These are phyloP conservation scores for Fusarium tuaranense DNA, from an alignment of 2,329 filamentous ascomycete species.

Conservation along the genomic window DNA sequence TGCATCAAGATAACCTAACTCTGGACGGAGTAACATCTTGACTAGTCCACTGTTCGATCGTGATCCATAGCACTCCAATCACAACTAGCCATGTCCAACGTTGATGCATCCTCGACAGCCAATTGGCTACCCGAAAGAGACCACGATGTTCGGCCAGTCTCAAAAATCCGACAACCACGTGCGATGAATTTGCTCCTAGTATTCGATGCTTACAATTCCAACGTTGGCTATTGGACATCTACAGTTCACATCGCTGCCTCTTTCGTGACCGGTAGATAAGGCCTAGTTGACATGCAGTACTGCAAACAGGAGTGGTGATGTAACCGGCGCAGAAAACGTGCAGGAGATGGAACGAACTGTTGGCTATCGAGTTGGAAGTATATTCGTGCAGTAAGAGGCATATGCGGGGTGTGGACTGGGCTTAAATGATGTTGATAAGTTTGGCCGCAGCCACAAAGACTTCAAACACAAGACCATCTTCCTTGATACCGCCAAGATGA, in stretches of 20 bases:
- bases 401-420: background rate
- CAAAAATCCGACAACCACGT: slow-evolving; percentile 23
- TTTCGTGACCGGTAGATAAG: slow-evolving; percentile 17
- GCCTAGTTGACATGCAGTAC: background rate
- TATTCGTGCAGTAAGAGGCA: background rate
- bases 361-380: slow-evolving; percentile 3
- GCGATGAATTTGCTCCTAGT: background rate
- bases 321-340: slow-evolving; percentile 27
- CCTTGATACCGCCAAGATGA: slow-evolving; percentile 15
- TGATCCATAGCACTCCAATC: slow-evolving; percentile 17
- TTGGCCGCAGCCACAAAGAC: background rate
- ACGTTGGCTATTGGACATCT: slow-evolving; percentile 11
- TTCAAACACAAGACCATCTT: background rate
- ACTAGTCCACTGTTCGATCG: slow-evolving; percentile 6
- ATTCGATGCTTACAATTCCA: slow-evolving; percentile 36
- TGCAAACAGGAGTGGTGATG: slow-evolving; percentile 14
- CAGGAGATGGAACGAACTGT: slow-evolving; percentile 10
- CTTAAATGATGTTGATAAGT: slow-evolving; percentile 14
- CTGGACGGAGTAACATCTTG: background rate
- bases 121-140: slow-evolving; percentile 13
- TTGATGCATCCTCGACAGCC: slow-evolving; percentile 4
- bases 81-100: background rate
- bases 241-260: slow-evolving; percentile 24
- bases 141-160: slow-evolving; percentile 11
- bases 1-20: background rate